Percentiles rank a stretch among this genome's conserved stretches.
These are phyloP conservation scores for Cytospora piceicola DNA, from an alignment of 2,329 filamentous ascomycete species.

Conservation along the genomic window DNA sequence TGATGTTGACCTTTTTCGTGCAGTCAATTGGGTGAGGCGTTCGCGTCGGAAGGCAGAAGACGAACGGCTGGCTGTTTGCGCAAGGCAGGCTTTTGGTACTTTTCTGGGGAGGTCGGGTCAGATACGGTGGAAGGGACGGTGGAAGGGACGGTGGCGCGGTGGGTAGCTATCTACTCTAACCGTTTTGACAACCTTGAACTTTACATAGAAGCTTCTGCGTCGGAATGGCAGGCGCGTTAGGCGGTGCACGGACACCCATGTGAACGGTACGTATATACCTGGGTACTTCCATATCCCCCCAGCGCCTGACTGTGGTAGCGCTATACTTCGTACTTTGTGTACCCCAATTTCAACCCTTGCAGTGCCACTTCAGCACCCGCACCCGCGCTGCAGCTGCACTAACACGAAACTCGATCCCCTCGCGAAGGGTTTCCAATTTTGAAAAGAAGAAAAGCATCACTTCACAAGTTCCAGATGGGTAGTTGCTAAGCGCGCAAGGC, in stretches of 20 bases:
- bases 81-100: slow-evolving; percentile 4
- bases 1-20: slow-evolving; percentile 22
- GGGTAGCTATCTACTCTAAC: neutral
- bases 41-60: slow-evolving; percentile 13
- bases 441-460: neutral
- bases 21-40: slow-evolving; percentile 16
- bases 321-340: neutral
- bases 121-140: slow-evolving; percentile 11
- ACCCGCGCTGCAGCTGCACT: slow-evolving; percentile 3
- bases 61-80: slow-evolving; percentile 22
- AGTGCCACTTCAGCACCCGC: neutral
- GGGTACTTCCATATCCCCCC: neutral
- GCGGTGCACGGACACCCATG: neutral
- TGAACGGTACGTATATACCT: neutral
- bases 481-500: neutral
- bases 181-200: neutral
- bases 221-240: neutral
- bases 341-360: slow-evolving; percentile 4
- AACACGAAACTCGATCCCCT: slow-evolving; percentile 8
- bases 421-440: neutral
- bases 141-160: slow-evolving; percentile 1
- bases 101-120: slow-evolving; percentile 14
- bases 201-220: neutral
- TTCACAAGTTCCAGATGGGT: neutral
- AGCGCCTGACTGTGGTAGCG: neutral